Evolutionary conservation across 352 stramenopile species (phyloP), one percentile per base, ranked within the genome.

Genomic region (Phytophthora pseudosyringae): DNA sequence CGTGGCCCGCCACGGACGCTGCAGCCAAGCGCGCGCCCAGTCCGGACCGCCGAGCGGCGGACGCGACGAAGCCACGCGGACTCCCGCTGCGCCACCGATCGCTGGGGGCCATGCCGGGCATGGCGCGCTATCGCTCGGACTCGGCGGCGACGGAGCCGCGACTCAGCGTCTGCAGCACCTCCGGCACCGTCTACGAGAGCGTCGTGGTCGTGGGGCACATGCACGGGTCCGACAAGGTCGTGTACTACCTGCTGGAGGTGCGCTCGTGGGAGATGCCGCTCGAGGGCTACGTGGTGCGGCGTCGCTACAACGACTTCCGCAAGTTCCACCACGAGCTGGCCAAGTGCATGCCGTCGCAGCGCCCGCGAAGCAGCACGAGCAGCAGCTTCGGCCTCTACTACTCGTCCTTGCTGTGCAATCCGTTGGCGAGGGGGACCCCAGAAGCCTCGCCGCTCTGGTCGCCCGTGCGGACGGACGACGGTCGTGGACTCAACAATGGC

Each of bases 231-330:
- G 79, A 89, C 53, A 81, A 83, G 38, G 68, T 91, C 47, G 83
- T 91, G 48, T 91, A 91, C 68, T 91, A 93, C 65, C 64, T 91
- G 35, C 45, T 93, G 36, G 83, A 93, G 46, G 81, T 93, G 58
- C 77, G 81, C 13, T 90, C 82, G 13, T 85, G 75, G 69, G 83
- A 91, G 46, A 78, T 72, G 45, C 85, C 85, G 32, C 81, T 93
- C 4, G 85, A 93, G n/a, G 78, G 76, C 9, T 93, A 93, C 75
- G 83, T 91, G 47, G 77, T 93, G 41, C 82, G 85, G 15, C 79
- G 85, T 18, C 79, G 85, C 5, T 93, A 88, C 71, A 89, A 86
- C 56, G 85, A 93, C 62, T 91, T 93, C 47, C 81, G 80, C 62
- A 65, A 72, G 40, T 80, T 93, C 64, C 78, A 91, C 55, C 47